Conservation (phyloP, 176 grass and related monocot genomes). For the Triticum timopheevii region DNA sequence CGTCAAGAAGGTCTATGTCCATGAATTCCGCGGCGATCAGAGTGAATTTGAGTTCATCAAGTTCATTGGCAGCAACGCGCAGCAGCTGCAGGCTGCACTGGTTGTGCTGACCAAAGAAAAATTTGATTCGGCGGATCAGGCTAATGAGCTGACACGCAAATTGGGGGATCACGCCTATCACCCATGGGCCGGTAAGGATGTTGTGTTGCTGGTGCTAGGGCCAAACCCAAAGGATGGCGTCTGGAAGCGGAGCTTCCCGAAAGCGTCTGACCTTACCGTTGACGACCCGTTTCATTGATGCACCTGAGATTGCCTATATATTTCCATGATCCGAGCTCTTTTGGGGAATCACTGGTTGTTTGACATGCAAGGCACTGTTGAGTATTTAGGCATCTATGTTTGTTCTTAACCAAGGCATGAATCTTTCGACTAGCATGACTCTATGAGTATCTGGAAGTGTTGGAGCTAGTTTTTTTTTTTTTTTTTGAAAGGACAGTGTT, state of each 20-base stretch:
- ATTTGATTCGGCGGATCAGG: background rate
- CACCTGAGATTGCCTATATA: background rate
- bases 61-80: background rate
- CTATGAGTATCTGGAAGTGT: background rate
- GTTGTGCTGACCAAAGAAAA: background rate
- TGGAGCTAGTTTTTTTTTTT: too few species aligned
- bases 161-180: background rate
- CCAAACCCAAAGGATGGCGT: too few species aligned
- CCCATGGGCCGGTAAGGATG: background rate
- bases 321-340: background rate
- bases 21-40: background rate
- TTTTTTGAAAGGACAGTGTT: too few species aligned
- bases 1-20: background rate
- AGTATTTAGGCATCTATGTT: background rate
- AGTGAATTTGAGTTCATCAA: constrained; percentile 23
- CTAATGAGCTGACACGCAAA: background rate
- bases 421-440: background rate
- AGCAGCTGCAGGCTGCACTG: background rate
- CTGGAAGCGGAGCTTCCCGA: background rate
- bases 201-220: background rate
- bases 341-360: background rate
- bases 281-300: background rate
- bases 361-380: background rate
- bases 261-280: constrained; percentile 19
- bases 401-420: background rate